Conservation (phyloP, 2,329 filamentous ascomycete genomes). For the Sporothrix globosa region DNA sequence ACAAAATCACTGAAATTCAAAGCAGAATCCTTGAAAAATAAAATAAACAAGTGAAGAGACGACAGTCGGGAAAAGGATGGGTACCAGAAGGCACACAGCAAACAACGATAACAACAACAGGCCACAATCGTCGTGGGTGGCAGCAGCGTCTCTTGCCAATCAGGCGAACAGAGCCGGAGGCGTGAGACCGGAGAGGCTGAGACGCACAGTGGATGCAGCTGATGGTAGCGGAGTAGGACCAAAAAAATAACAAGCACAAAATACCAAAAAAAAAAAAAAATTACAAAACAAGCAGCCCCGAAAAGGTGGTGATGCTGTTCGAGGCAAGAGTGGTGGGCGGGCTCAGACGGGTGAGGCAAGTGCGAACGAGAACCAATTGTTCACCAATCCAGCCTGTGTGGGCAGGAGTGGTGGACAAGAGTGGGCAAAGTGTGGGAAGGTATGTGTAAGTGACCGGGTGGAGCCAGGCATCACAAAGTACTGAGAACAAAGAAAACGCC, state of each 20-base stretch:
- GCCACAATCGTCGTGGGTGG: background rate
- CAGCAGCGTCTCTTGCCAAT: slow-evolving; percentile 19
- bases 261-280: background rate
- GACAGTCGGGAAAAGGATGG: background rate
- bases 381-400: background rate
- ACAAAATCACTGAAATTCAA: background rate
- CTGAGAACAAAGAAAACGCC: slow-evolving; percentile 19
- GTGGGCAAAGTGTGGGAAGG: slow-evolving; percentile 18
- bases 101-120: background rate
- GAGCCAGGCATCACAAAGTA: slow-evolving; percentile 5
- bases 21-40: background rate
- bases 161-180: slow-evolving; percentile 14
- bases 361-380: background rate
- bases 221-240: background rate
- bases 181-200: slow-evolving; percentile 23
- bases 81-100: background rate
- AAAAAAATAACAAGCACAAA: background rate
- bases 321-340: slow-evolving; percentile 2
- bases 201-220: background rate
- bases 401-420: background rate
- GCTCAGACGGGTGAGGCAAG: slow-evolving; percentile 8
- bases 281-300: background rate
- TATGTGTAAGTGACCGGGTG: slow-evolving; percentile 28
- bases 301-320: slow-evolving; percentile 8
- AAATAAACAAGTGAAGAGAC: background rate